Base-by-base conservation (phyloP, 805 yeast species). In the Torulaspora franciscae region DNA sequence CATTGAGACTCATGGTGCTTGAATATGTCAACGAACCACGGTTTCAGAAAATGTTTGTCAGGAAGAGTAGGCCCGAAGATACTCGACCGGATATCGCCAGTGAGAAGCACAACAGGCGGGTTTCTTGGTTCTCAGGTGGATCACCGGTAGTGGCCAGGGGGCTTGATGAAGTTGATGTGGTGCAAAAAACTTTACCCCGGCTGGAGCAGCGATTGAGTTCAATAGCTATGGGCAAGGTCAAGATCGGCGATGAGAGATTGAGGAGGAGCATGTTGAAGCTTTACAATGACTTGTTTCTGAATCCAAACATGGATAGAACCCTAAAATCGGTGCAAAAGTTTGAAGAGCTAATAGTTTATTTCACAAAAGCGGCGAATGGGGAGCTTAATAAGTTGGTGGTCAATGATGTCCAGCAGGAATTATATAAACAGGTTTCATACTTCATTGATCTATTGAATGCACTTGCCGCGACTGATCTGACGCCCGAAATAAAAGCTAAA, bases 1-100 rank as follows among this genome's bases (percentile, higher is more conserved):
- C 81, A 1, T 56, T 83, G 37, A 79, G 80, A 54, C 62, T 80
- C 6, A 59, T 82, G 2, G 61, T 84, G 9, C 59, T 84, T 14
- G 83, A 79, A 38, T 81, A 83, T 54, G 66, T 76, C 43, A 77
- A 74, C 46, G 87, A 81, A 60, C 85, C 85, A 2, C 63, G 87
- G 29, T 83, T 81, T 64, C 63, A 73, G 41, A 69, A 40, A 25
- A 44, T 40, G 26, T 43, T 32, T 15, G 27, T 45, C n/a, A 43
- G 39, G 14, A 45, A 42, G 26, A 29, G 39, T 15, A 36, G 33
- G 8, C 28, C 41, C 9, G 37, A 27, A 24, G 43, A 33, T 13
- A 24, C 24, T 5, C 43, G 27, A 24, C 29, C 14, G 13, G 29
- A 27, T 10, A 30, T 24, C 19, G 14, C 42, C 19, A 39, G 32